phyloP scores from a whole-genome alignment of 2,329 filamentous ascomycete species.

The Claviceps maximensis region DNA sequence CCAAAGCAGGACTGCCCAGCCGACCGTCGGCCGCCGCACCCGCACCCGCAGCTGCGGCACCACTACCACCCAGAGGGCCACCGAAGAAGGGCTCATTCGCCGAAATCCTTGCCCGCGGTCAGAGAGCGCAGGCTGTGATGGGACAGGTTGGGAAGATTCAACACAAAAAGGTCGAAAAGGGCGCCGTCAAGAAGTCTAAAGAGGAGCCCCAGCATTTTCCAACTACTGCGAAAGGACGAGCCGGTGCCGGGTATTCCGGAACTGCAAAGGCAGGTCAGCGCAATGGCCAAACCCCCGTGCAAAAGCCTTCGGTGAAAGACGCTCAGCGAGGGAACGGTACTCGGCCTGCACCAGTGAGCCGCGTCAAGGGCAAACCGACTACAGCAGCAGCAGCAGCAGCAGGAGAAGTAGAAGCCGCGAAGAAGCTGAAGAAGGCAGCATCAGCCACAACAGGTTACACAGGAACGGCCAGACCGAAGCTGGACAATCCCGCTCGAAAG shows the following conservation, averaged over 20 bases:
- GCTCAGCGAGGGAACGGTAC: slow-evolving; percentile 1
- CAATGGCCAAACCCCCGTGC: slow-evolving; percentile 11
- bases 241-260: slow-evolving; percentile 16
- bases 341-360: slow-evolving; percentile 1
- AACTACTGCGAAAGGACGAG: slow-evolving; percentile 15
- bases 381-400: neutral
- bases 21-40: slow-evolving; percentile 13
- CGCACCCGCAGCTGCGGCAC: slow-evolving; percentile 16
- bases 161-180: slow-evolving; percentile 58
- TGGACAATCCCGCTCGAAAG: slow-evolving; percentile 21
- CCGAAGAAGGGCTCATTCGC: slow-evolving; percentile 64
- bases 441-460: slow-evolving; percentile 51
- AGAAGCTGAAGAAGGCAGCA: slow-evolving; percentile 49
- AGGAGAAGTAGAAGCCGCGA: slow-evolving; percentile 30
- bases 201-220: slow-evolving; percentile 19
- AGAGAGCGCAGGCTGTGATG: slow-evolving; percentile 48
- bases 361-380: slow-evolving; percentile 8
- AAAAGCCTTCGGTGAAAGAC: slow-evolving; percentile 4
- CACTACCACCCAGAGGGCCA: slow-evolving; percentile 25
- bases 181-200: slow-evolving; percentile 39
- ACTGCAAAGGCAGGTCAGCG: slow-evolving; percentile 18
- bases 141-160: slow-evolving; percentile 58
- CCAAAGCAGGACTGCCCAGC: slow-evolving; percentile 10
- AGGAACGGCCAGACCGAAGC: slow-evolving; percentile 48
- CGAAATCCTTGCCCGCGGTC: slow-evolving; percentile 60